Conservation (phyloP, 345 rosid genomes). For the Viola odorata region DNA sequence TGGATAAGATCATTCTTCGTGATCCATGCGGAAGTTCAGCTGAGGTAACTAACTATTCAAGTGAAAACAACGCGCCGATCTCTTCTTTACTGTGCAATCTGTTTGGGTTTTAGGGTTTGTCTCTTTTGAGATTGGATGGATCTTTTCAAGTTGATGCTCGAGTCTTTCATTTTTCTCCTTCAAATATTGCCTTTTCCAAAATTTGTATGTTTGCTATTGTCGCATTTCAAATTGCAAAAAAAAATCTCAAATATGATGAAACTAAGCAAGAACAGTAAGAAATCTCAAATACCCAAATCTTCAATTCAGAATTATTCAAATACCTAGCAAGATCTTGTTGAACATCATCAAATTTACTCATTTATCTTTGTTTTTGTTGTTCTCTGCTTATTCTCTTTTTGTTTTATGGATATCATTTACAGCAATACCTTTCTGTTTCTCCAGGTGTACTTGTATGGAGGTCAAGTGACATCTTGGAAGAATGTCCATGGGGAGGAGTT, state of each 20-base stretch:
- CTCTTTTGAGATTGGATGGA: background rate
- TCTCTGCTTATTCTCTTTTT: background rate
- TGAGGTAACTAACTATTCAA: slow-evolving; percentile 49
- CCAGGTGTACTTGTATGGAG: slow-evolving; percentile 86
- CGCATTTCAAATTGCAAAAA: no score
- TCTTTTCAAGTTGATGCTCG: background rate
- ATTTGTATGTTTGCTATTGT: background rate
- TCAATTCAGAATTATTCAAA: no score
- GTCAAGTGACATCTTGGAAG: slow-evolving; percentile 94
- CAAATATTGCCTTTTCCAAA: background rate
- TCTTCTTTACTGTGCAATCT: background rate
- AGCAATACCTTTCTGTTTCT: slow-evolving; percentile 1
- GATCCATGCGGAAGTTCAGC: slow-evolving; percentile 63
- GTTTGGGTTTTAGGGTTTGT: background rate
- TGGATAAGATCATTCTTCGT: slow-evolving; percentile 68
- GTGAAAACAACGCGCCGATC: background rate
- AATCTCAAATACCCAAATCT: no score
- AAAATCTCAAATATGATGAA: no score
- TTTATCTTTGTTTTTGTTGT: no score
- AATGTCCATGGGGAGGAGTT: slow-evolving; percentile 84
- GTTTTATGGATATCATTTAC: background rate
- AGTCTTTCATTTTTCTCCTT: background rate
- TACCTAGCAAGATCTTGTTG: background rate
- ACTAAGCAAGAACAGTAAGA: no score
- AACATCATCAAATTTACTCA: background rate